Conservation (phyloP, 768 basidiomycete genomes). For the Suillus variegatus region DNA sequence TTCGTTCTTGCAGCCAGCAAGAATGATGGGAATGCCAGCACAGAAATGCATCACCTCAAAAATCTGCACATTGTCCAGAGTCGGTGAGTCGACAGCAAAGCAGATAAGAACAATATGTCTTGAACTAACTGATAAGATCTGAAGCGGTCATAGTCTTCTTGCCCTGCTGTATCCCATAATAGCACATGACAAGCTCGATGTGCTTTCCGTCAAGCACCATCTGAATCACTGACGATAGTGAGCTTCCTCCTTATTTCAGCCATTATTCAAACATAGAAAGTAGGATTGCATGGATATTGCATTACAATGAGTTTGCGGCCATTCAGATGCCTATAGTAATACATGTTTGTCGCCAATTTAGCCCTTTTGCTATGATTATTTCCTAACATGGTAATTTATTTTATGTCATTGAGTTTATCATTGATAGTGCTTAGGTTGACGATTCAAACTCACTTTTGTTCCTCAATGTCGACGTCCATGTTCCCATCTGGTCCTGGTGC, state of each 20-base stretch:
- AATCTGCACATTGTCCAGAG: slow-evolving; percentile 99
- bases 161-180: slow-evolving; percentile 99
- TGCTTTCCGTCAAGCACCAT: slow-evolving; percentile 99
- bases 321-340: no score
- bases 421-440: no score
- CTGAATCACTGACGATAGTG: slow-evolving; percentile 98
- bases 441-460: no score
- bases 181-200: slow-evolving; percentile 98
- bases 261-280: slow-evolving; percentile 56
- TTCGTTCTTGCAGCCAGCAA: slow-evolving; percentile 99
- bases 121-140: slow-evolving; percentile 97
- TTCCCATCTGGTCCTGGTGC: no score
- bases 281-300: slow-evolving; percentile 28
- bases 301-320: no score
- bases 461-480: no score
- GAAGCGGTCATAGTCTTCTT: slow-evolving; percentile 99
- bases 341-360: no score
- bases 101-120: slow-evolving; percentile 98
- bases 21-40: slow-evolving; percentile 89
- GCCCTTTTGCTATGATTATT: no score
- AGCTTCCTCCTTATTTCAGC: slow-evolving; percentile 98
- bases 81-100: slow-evolving; percentile 97
- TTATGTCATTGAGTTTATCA: no score
- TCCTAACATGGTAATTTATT: no score
- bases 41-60: slow-evolving; percentile 99